These are phyloP conservation scores for Nemania bipapillata DNA, from an alignment of 2,329 filamentous ascomycete species.

Conservation along the genomic window DNA sequence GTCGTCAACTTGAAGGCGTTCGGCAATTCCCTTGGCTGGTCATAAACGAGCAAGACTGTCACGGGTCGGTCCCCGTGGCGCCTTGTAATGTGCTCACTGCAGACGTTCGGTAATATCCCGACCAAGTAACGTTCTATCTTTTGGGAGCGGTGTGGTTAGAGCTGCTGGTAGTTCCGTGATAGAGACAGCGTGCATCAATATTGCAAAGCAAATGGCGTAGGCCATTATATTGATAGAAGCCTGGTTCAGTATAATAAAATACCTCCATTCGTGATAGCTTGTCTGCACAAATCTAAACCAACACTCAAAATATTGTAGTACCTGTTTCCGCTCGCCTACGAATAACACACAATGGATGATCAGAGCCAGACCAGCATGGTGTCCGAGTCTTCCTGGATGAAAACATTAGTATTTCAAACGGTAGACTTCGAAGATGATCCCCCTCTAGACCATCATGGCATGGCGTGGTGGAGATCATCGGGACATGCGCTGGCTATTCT, in stretches of 20 bases:
- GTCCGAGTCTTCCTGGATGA: constrained; percentile 14
- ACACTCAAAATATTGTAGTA: constrained; percentile 15
- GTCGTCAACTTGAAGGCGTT: constrained; percentile 4
- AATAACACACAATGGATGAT: constrained; percentile 16
- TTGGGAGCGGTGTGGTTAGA: constrained; percentile 10
- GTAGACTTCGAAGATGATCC: constrained; percentile 14
- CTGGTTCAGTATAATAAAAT: constrained; percentile 9
- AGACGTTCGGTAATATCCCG: constrained; percentile 10
- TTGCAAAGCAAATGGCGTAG: constrained; percentile 14
- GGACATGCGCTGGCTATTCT: constrained; percentile 9
- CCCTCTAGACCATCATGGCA: constrained; percentile 16
- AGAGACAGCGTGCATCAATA: constrained; percentile 9
- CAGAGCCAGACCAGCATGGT: constrained; percentile 8
- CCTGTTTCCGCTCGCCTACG: constrained; percentile 8
- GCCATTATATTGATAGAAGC: constrained; percentile 9
- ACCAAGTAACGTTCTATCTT: constrained; percentile 9
- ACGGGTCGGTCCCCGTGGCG: constrained; percentile 5
- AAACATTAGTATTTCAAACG: constrained; percentile 17
- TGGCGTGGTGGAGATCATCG: constrained; percentile 10
- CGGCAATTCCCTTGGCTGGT: background rate
- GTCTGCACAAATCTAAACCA: constrained; percentile 13
- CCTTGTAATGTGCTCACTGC: constrained; percentile 5
- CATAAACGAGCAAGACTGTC: constrained; percentile 7
- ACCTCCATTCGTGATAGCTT: constrained; percentile 10
- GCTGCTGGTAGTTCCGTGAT: constrained; percentile 10